A percentile compares a stretch with the other conserved stretches of the same genome.
These are phyloP conservation scores for Aspergillus uvarum DNA, from an alignment of 2,329 filamentous ascomycete species.

Conservation along the genomic window DNA sequence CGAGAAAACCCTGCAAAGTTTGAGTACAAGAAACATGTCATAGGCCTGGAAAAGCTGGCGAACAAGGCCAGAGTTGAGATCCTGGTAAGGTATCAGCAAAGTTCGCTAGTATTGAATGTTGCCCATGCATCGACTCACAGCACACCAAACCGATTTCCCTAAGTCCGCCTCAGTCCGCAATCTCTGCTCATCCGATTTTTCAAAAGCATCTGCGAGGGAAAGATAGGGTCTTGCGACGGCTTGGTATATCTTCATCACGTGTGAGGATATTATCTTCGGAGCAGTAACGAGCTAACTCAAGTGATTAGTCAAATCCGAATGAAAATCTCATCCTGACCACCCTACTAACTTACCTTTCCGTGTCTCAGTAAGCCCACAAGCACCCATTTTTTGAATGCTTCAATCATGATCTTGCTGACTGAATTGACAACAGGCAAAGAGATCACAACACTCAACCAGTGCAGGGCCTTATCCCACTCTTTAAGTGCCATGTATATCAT, in stretches of 20 bases:
- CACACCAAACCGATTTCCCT: conserved; percentile 60
- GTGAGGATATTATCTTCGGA: conserved; percentile 57
- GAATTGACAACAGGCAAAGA: conserved; percentile 64
- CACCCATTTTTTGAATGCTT: conserved; percentile 90
- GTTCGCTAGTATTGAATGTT: too few species aligned
- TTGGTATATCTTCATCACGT: conserved; percentile 58
- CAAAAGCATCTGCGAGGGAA: conserved; percentile 68
- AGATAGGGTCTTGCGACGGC: conserved; percentile 68
- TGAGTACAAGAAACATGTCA: conserved; percentile 71
- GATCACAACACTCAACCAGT: conserved; percentile 64
- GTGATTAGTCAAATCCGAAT: conserved; percentile 5
- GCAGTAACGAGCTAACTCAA: conserved; percentile 44
- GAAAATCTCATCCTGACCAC: background rate
- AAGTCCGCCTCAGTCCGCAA: conserved; percentile 65
- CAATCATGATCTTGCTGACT: conserved; percentile 75
- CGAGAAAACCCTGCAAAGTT: conserved; percentile 70
- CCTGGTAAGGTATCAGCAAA: conserved; percentile 40
- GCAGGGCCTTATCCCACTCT: conserved; percentile 62
- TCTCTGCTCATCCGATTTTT: conserved; percentile 55
- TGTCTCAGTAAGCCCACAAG: conserved; percentile 70
- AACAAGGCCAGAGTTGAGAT: conserved; percentile 72
- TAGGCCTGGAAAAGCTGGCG: conserved; percentile 68
- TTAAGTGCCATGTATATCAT: conserved; percentile 62
- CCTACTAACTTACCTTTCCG: conserved; percentile 54
- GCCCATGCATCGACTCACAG: conserved; percentile 42